Conservation (phyloP, 805 yeast species). For the Yamadazyma sp. region DNA sequence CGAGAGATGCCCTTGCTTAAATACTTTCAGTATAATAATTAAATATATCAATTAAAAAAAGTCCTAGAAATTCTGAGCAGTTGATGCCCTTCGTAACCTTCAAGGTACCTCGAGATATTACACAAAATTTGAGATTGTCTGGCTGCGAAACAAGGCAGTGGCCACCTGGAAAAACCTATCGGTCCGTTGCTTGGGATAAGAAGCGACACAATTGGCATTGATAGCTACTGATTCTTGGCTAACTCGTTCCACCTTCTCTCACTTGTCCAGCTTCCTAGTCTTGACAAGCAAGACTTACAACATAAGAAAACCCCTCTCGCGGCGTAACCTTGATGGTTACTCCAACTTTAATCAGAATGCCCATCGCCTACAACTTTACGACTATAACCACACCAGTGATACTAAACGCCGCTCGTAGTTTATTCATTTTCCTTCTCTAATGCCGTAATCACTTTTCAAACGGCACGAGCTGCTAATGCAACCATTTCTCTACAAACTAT, state of each 20-base stretch:
- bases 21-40: slow-evolving; percentile 1
- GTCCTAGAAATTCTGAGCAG: neutral
- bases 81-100: slow-evolving; percentile 6
- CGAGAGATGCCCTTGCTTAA: neutral
- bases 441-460: no score
- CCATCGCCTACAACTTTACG: neutral
- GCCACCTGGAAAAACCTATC: no score
- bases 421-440: neutral
- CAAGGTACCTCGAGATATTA: slow-evolving; percentile 8
- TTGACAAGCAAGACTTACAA: no score
- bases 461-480: neutral
- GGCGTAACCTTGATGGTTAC: slow-evolving; percentile 3
- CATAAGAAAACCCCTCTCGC: neutral
- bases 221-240: no score
- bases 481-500: neutral
- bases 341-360: neutral
- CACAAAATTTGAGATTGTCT: slow-evolving; percentile 2
- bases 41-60: neutral
- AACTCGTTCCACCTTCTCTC: neutral
- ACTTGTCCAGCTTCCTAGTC: no score
- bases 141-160: no score
- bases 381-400: neutral
- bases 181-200: no score
- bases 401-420: neutral
- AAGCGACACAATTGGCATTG: no score